These are phyloP conservation scores for Barnettozyma pratensis DNA, from an alignment of 805 yeast genomes.

Conservation along the genomic window DNA sequence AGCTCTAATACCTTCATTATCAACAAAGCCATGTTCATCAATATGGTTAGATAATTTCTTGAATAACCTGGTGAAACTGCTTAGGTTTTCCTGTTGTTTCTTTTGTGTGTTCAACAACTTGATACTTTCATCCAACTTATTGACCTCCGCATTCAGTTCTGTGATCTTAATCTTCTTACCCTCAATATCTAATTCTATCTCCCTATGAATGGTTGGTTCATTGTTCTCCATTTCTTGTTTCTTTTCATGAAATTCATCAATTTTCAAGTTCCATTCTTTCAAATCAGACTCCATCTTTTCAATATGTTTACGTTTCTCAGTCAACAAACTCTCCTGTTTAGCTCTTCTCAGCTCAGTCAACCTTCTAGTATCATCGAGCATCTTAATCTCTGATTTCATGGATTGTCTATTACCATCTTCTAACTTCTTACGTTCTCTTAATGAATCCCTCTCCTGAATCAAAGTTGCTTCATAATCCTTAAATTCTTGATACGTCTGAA, in stretches of 20 bases:
- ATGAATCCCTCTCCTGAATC: slow-evolving; percentile 30
- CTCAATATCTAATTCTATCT: slow-evolving; percentile 15
- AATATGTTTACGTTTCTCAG: slow-evolving; percentile 26
- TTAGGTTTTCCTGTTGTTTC: slow-evolving; percentile 18
- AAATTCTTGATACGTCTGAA: slow-evolving; percentile 30
- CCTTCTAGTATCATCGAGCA: slow-evolving; percentile 37
- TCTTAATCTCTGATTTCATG: slow-evolving; percentile 36
- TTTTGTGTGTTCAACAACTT: slow-evolving; percentile 10
- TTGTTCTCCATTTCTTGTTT: slow-evolving; percentile 12
- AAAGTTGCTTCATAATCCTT: slow-evolving; percentile 33
- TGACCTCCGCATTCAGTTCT: slow-evolving; percentile 9
- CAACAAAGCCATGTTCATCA: slow-evolving; percentile 19
- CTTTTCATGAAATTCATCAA: slow-evolving; percentile 22
- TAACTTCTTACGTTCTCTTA: slow-evolving; percentile 34
- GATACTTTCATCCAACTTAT: slow-evolving; percentile 17
- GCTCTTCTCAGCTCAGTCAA: slow-evolving; percentile 31
- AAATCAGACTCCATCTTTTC: slow-evolving; percentile 32
- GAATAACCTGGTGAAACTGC: slow-evolving; percentile 13
- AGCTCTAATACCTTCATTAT: slow-evolving; percentile 19
- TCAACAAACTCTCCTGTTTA: slow-evolving; percentile 28
- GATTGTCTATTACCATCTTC: slow-evolving; percentile 38
- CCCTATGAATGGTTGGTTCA: slow-evolving; percentile 15
- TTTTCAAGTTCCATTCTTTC: slow-evolving; percentile 27
- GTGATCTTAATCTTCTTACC: slow-evolving; percentile 8
- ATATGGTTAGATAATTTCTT: slow-evolving; percentile 14